phyloP scores from a whole-genome alignment of 192 early-diverging fungal genomes.

The Umbelopsis sp. region DNA sequence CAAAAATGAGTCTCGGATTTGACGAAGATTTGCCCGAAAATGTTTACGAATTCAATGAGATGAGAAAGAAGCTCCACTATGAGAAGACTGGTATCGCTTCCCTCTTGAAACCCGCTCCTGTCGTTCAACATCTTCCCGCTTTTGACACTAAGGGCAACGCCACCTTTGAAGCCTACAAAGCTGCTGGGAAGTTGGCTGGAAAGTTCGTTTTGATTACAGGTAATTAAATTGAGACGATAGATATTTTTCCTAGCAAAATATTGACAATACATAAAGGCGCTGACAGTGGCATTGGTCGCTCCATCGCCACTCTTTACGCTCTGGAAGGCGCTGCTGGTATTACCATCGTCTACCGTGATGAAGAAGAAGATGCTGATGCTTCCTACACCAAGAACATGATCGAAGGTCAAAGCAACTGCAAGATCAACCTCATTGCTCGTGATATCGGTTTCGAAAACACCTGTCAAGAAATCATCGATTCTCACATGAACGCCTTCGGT shows the following conservation, averaged over 20 bases:
- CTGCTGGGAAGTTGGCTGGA: constrained; percentile 45
- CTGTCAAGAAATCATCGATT: constrained; percentile 43
- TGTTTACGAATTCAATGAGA: constrained; percentile 41
- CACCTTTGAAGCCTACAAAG: constrained; percentile 46
- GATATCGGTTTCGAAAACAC: constrained; percentile 47
- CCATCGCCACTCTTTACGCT: constrained; percentile 54
- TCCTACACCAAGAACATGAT: constrained; percentile 44
- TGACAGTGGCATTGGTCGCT: constrained; percentile 55
- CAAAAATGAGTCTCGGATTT: constrained; percentile 41
- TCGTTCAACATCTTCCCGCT: constrained; percentile 45
- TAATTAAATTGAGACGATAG: neutral
- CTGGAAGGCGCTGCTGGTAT: constrained; percentile 51
- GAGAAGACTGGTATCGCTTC: constrained; percentile 40
- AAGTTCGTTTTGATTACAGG: constrained; percentile 55
- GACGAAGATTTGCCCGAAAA: constrained; percentile 41
- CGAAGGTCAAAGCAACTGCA: constrained; percentile 35
- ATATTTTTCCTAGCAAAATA: neutral
- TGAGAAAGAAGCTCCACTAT: constrained; percentile 34
- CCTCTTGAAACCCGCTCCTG: constrained; percentile 43
- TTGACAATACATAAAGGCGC: constrained; percentile 27
- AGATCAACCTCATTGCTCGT: constrained; percentile 39
- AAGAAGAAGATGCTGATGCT: constrained; percentile 58
- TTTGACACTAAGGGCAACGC: constrained; percentile 37
- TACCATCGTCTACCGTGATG: constrained; percentile 54
- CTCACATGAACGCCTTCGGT: constrained; percentile 41